Percentiles rank a stretch among this genome's conserved stretches.
phyloP scores from a whole-genome alignment of 441 rosid genomes.

The Sinapis alba region DNA sequence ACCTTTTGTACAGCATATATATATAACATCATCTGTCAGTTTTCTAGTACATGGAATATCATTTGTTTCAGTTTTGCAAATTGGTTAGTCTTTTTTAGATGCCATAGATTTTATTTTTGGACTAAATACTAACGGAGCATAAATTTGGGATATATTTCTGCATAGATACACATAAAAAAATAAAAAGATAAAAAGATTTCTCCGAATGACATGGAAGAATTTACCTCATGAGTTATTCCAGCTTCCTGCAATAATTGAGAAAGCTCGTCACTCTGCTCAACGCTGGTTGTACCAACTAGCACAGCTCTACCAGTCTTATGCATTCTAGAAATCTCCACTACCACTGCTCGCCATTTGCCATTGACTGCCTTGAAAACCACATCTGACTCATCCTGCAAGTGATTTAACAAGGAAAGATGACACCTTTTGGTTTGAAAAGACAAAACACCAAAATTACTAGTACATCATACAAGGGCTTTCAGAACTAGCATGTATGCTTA shows the following conservation, averaged over 20 bases:
- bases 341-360: constrained; percentile 97
- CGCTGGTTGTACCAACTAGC: constrained; percentile 98
- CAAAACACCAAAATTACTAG: constrained; percentile 18
- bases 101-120: background rate
- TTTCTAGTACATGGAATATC: constrained; percentile 16
- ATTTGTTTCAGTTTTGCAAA: background rate
- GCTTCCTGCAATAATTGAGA: constrained; percentile 84
- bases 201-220: constrained; percentile 9
- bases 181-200: background rate
- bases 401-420: constrained; percentile 30
- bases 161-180: background rate
- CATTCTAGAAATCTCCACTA: constrained; percentile 96
- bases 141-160: constrained; percentile 3
- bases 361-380: constrained; percentile 88
- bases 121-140: background rate
- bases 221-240: constrained; percentile 92
- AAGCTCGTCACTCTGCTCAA: constrained; percentile 93
- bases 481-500: constrained; percentile 21
- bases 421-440: background rate
- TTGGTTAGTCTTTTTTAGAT: background rate
- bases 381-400: constrained; percentile 92
- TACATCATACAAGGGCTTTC: constrained; percentile 9
- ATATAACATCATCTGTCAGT: constrained; percentile 23
- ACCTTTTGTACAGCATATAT: constrained; percentile 57
- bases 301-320: constrained; percentile 91